Evolutionary conservation across 78 protist genomes (phyloP).

Genomic region (Dictyostelium capitatum): DNA sequence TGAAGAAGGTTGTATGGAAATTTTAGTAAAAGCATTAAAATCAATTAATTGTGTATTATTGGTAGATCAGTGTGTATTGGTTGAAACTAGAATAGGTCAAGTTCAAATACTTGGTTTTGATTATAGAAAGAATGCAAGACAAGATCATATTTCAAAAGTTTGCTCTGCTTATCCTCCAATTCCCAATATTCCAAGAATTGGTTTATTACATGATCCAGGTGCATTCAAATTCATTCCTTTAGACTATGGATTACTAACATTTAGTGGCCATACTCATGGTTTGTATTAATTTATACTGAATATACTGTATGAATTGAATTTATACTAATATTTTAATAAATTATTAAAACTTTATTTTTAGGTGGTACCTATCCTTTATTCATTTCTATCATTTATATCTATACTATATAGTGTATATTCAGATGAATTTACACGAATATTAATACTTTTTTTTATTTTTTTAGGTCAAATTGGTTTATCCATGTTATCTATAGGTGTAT

Average conservation of each 20-base stretch:
- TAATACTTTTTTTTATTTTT: too few relatives aligned
- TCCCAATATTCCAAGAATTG: slow-evolving; percentile 59
- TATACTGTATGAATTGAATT: too few relatives aligned
- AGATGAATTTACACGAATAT: too few relatives aligned
- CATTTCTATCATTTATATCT: too few relatives aligned
- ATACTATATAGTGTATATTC: too few relatives aligned
- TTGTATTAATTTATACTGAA: too few relatives aligned
- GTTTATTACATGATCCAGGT: slow-evolving; percentile 84
- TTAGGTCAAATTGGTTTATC: slow-evolving; percentile 86
- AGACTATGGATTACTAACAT: slow-evolving; percentile 60
- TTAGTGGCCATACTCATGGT: slow-evolving; percentile 87
- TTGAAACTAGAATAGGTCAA: slow-evolving; percentile 77
- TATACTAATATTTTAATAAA: too few relatives aligned
- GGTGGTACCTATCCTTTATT: too few relatives aligned
- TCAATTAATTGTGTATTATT: slow-evolving; percentile 31
- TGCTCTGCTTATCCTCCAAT: slow-evolving; percentile 62
- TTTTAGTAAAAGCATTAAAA: slow-evolving; percentile 29
- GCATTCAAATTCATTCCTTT: slow-evolving; percentile 80
- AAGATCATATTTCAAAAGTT: slow-evolving; percentile 35
- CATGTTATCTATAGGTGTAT: too few relatives aligned
- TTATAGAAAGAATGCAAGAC: slow-evolving; percentile 43
- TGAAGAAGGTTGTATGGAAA: slow-evolving; percentile 78
- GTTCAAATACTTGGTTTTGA: slow-evolving; percentile 84
- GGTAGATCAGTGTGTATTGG: slow-evolving; percentile 61
- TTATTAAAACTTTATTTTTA: too few relatives aligned